Base-by-base conservation (phyloP, 2,329 filamentous ascomycete genomes). In the Chlorencoelia australis region DNA sequence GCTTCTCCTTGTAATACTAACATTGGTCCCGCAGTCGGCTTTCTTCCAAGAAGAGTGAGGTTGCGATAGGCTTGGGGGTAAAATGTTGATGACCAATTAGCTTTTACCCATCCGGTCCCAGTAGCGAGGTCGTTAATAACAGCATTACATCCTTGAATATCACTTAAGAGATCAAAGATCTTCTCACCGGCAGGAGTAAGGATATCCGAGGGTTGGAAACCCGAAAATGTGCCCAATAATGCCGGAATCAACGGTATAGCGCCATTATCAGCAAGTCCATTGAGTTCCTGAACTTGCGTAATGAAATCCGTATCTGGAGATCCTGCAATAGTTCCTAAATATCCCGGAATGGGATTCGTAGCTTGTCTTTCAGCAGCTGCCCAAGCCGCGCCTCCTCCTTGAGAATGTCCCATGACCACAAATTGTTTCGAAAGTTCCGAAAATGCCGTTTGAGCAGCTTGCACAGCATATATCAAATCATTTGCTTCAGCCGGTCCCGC, bases 351-450 rank as follows among this genome's bases (percentile, higher is more conserved):
- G 1, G 41, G 39, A 7, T 35, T 13, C 4, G 29, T 20, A 4
- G 30, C 30, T 17, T 40, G 37, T 8, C 39, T 22, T 20, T 63
- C 49, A 7, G 60, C 58, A 25, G 54, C 42, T 3, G 50, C 51
- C 67, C 67, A 71, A 0, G 61, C 60, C 1, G 56, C 59, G 2
- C 56, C 58, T 6, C 64, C 66, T 15, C 67, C 68, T 49, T 71
- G 63, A 8, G 59, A 65, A 40, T 68, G 63, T 6, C 66, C 65
- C 45, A 66, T 57, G 16, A 59, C 53, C 11, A 68, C 62, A 37
- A 67, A 72, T 2, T 46, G 53, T 2, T 63, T 47, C 1, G 49
- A 47, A 0, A 61, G 51, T 1, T 64, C 46, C 0, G 61, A 52
- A 39, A 68, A 71, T 0, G 64, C 62, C 9, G 43, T 43, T 10